Conservation (phyloP, 768 basidiomycete species). For the Sarcodon aspratus region DNA sequence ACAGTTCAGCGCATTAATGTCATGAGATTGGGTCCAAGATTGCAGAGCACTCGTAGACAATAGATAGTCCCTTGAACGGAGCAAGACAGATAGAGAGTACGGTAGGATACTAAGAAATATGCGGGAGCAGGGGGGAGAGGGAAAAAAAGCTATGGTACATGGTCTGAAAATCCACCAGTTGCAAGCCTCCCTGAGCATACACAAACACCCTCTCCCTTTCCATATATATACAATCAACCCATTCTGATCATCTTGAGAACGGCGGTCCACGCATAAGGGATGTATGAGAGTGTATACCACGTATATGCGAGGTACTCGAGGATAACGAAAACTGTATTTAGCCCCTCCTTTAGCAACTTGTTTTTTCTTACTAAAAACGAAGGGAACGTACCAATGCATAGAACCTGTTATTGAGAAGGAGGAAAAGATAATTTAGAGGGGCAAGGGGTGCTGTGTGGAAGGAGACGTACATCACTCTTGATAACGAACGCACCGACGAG, state of each 20-base stretch:
- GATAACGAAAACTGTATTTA: constrained; percentile 71
- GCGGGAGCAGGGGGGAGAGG: not conserved
- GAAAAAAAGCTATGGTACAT: not conserved
- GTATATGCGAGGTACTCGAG: constrained; percentile 86
- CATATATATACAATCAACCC: constrained; percentile 5
- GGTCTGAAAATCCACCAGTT: not conserved
- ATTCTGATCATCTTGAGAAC: constrained; percentile 54
- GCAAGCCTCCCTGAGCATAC: not conserved
- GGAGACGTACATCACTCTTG: constrained; percentile 41
- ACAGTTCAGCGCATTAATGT: no score
- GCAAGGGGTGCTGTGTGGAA: not conserved
- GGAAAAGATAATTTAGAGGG: no score
- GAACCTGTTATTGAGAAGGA: constrained; percentile 28
- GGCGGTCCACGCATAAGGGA: constrained; percentile 79
- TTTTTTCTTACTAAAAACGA: no score
- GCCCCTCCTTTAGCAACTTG: not conserved
- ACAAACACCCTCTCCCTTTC: not conserved
- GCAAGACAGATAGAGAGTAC: no score
- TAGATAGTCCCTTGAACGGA: no score
- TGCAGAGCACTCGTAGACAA: no score
- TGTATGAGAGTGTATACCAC: constrained; percentile 84
- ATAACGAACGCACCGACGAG: constrained; percentile 83
- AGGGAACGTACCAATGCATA: constrained; percentile 49
- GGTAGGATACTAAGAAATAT: not conserved
- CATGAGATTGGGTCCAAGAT: no score